Percentiles rank a stretch among this genome's conserved stretches.
phyloP scores from a whole-genome alignment of 371 early-diverging fungal species.

The Rhizopus stolonifer region DNA sequence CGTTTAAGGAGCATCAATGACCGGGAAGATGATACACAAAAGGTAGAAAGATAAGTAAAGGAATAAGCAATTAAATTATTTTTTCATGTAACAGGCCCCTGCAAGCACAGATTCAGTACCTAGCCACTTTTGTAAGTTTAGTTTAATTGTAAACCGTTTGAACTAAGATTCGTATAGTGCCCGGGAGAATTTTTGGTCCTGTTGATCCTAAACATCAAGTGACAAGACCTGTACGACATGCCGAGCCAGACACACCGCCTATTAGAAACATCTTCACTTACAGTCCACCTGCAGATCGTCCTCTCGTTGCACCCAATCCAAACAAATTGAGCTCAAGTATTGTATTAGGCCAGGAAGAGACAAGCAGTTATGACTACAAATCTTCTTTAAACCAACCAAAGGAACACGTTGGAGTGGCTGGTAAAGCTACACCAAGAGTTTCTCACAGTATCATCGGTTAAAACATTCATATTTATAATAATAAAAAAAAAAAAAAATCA shows the following conservation, averaged over 20 bases:
- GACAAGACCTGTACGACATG: slow-evolving; percentile 19
- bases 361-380: neutral
- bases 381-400: neutral
- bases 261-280: slow-evolving; percentile 46
- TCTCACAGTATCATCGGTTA: slow-evolving; percentile 10
- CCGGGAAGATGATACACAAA: slow-evolving; percentile 15
- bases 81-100: neutral
- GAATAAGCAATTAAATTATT: neutral
- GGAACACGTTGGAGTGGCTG: slow-evolving; percentile 3
- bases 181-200: slow-evolving; percentile 41
- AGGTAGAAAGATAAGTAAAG: slow-evolving; percentile 10
- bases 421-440: slow-evolving; percentile 6
- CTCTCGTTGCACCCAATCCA: slow-evolving; percentile 33
- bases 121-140: neutral
- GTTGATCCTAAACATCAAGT: slow-evolving; percentile 44
- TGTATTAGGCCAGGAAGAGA: slow-evolving; percentile 29
- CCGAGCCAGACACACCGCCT: slow-evolving; percentile 27
- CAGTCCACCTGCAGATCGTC: slow-evolving; percentile 33
- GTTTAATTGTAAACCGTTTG: neutral
- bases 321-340: slow-evolving; percentile 32
- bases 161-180: slow-evolving; percentile 16
- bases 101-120: neutral
- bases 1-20: slow-evolving; percentile 16
- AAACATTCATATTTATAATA: too few species aligned
- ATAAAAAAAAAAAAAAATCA: slow-evolving; percentile 4